Percentiles rank a stretch among this genome's conserved stretches.
These are phyloP conservation scores for Aureobasidium sp. DNA, from an alignment of 2,329 filamentous ascomycete species.

Conservation along the genomic window DNA sequence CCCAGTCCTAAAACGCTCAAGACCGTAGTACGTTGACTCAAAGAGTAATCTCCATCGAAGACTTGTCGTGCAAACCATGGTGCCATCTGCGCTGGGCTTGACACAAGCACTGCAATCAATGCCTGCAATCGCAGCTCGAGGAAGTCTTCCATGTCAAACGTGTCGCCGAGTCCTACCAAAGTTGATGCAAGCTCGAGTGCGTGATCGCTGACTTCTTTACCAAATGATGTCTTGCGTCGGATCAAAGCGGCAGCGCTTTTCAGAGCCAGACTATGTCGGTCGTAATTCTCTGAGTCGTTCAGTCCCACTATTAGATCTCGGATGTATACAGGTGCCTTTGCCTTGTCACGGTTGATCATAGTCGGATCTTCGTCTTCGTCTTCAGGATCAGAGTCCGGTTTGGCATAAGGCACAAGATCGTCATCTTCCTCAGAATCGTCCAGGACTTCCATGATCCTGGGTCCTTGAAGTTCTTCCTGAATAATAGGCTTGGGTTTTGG, in stretches of 20 bases:
- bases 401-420: conserved; percentile 70
- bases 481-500: conserved; percentile 13
- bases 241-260: conserved; percentile 72
- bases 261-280: conserved; percentile 74
- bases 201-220: conserved; percentile 80
- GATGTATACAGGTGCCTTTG: conserved; percentile 81
- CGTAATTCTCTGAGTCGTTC: conserved; percentile 73
- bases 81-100: conserved; percentile 69
- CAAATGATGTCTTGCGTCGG: conserved; percentile 79
- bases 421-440: conserved; percentile 44
- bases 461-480: conserved; percentile 26
- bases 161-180: conserved; percentile 75
- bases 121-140: conserved; percentile 67
- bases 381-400: conserved; percentile 79
- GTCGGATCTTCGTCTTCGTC: conserved; percentile 93
- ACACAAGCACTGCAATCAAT: conserved; percentile 73
- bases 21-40: conserved; percentile 74
- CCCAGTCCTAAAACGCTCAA: conserved; percentile 76
- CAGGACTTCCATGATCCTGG: conserved; percentile 27
- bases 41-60: conserved; percentile 86
- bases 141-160: conserved; percentile 74
- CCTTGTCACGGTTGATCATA: conserved; percentile 73
- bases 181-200: conserved; percentile 70
- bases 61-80: conserved; percentile 79
- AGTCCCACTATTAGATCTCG: conserved; percentile 75